phyloP scores from a whole-genome alignment of 805 yeast genomes.

The Wickerhamiella shivajii region DNA sequence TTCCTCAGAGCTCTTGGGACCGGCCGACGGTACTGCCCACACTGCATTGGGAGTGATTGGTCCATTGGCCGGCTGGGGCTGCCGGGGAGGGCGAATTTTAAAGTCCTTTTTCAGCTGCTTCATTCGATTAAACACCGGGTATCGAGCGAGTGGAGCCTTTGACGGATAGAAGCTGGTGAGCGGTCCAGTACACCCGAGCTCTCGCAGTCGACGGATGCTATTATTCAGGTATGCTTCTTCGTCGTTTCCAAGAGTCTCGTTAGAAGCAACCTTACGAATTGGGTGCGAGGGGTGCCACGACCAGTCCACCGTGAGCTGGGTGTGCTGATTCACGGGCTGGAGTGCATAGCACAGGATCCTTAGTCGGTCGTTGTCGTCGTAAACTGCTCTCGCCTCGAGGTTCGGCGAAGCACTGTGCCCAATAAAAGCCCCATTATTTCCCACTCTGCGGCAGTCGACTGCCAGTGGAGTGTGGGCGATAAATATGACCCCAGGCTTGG shows the following conservation, averaged over 20 bases:
- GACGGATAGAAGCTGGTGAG: slow-evolving; percentile 1
- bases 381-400: slow-evolving; percentile 41
- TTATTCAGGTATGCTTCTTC: slow-evolving; percentile 10
- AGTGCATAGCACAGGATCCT: slow-evolving; percentile 45
- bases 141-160: background rate
- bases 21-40: background rate
- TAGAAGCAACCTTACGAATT: slow-evolving; percentile 33
- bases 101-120: no score
- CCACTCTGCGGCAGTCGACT: slow-evolving; percentile 66
- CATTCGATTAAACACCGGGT: no score
- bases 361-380: slow-evolving; percentile 26
- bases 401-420: slow-evolving; percentile 69
- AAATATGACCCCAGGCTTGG: slow-evolving; percentile 45
- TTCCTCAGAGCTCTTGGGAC: background rate
- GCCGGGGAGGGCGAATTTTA: background rate
- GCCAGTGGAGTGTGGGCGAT: slow-evolving; percentile 44
- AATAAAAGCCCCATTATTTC: slow-evolving; percentile 60
- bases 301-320: slow-evolving; percentile 73
- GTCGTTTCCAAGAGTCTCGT: slow-evolving; percentile 26
- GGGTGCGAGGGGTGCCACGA: slow-evolving; percentile 80
- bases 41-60: background rate
- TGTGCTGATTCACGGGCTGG: slow-evolving; percentile 42
- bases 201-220: background rate
- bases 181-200: slow-evolving; percentile 1
- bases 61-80: background rate